These are phyloP conservation scores for Alternaria dauci DNA, from an alignment of 2,329 filamentous ascomycete genomes.

Conservation along the genomic window DNA sequence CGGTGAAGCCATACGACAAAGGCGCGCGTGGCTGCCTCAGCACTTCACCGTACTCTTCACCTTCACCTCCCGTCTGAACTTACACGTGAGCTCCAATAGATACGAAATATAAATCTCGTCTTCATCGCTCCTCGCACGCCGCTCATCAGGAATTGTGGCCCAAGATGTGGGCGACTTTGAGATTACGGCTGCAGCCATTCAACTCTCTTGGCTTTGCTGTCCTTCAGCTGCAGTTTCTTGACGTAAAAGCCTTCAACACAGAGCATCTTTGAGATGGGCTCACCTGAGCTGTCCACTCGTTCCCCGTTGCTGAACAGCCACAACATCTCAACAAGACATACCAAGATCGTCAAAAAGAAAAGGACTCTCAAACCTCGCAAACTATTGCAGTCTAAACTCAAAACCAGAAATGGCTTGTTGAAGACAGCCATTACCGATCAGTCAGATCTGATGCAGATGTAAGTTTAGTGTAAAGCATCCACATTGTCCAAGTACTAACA, in stretches of 20 bases:
- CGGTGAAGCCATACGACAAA: background rate
- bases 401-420: constrained; percentile 5
- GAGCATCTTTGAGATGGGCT: background rate
- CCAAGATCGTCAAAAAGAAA: constrained; percentile 3
- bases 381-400: background rate
- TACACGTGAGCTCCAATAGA: background rate
- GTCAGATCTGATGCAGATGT: constrained; percentile 14
- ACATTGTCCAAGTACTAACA: background rate
- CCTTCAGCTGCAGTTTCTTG: background rate
- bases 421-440: background rate
- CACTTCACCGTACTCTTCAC: background rate
- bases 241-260: background rate
- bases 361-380: background rate
- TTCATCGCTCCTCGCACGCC: background rate
- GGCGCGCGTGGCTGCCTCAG: background rate
- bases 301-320: background rate
- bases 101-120: background rate
- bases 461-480: background rate
- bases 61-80: background rate
- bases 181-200: background rate
- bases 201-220: background rate
- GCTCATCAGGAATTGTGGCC: background rate
- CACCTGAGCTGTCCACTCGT: background rate
- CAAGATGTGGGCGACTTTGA: background rate
- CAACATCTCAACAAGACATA: background rate